phyloP scores from a whole-genome alignment of 192 early-diverging fungal species.

The Geranomyces michiganensis region DNA sequence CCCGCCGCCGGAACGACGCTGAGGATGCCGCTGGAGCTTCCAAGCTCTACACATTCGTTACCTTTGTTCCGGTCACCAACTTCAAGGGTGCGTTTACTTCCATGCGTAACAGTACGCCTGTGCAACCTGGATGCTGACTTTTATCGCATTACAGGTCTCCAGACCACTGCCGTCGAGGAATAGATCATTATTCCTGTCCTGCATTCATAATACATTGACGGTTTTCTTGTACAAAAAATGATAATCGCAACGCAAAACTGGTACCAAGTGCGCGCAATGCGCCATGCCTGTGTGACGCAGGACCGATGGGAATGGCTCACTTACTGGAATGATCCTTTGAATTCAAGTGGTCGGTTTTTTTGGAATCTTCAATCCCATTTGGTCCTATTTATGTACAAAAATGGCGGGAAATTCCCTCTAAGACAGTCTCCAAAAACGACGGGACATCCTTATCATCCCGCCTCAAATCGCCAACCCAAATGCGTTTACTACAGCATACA shows the following conservation, averaged over 20 bases:
- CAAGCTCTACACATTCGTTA: constrained; percentile 96
- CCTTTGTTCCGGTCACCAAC: constrained; percentile 78
- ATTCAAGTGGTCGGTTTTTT: too few species aligned
- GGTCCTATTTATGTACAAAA: too few species aligned
- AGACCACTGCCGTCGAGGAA: constrained; percentile 47
- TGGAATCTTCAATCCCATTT: too few species aligned
- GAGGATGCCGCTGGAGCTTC: constrained; percentile 84
- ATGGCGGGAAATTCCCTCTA: too few species aligned
- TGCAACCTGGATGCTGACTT: not conserved
- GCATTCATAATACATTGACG: constrained; percentile 9
- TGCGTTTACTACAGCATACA: constrained; percentile 79
- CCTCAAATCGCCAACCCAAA: constrained; percentile 63
- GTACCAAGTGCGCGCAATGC: too few species aligned
- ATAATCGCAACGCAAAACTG: too few species aligned
- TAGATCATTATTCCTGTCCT: constrained; percentile 23
- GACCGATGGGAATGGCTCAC: too few species aligned
- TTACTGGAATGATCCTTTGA: too few species aligned
- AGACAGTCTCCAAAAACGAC: too few species aligned
- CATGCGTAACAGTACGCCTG: too few species aligned
- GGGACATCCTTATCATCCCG: not conserved
- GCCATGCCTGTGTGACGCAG: too few species aligned
- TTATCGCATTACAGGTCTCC: constrained; percentile 31
- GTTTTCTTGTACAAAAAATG: not conserved
- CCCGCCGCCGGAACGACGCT: constrained; percentile 96
- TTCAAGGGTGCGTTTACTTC: constrained; percentile 79